These are phyloP conservation scores for Globisporangium paroecandrum DNA, from an alignment of 352 stramenopile species.

Conservation along the genomic window DNA sequence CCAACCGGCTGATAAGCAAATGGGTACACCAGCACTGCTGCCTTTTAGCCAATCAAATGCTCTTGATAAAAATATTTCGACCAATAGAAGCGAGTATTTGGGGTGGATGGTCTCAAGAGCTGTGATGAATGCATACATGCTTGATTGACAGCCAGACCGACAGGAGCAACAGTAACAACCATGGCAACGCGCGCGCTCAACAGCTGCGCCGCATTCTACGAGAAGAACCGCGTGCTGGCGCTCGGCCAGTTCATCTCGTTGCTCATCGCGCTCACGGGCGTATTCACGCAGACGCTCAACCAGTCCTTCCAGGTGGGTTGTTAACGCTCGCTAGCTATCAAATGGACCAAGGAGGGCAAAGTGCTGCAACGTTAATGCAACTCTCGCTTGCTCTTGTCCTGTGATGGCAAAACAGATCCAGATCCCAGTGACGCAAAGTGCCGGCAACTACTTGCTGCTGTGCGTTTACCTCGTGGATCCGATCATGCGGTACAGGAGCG, in stretches of 20 bases:
- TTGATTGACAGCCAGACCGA: neutral
- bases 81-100: neutral
- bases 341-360: neutral
- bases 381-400: neutral
- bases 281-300: constrained; percentile 85
- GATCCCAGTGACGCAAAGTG: constrained; percentile 71
- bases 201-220: constrained; percentile 24
- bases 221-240: constrained; percentile 56
- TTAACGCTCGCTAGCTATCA: neutral
- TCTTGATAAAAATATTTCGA: neutral
- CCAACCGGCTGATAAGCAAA: neutral
- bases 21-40: neutral
- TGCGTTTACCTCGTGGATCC: constrained; percentile 54
- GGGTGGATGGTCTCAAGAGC: neutral
- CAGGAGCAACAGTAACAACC: neutral
- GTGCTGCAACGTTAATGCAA: neutral
- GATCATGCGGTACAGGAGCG: constrained; percentile 33
- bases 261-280: constrained; percentile 82
- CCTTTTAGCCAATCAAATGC: neutral
- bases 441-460: constrained; percentile 66
- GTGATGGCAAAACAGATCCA: constrained; percentile 42
- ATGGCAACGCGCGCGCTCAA: constrained; percentile 4
- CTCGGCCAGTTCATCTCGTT: constrained; percentile 88
- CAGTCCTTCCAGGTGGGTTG: constrained; percentile 59
- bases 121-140: neutral